Percentiles rank a stretch among this genome's conserved stretches.
phyloP scores from a whole-genome alignment of 441 rosid species.

The Geranium incanum region DNA sequence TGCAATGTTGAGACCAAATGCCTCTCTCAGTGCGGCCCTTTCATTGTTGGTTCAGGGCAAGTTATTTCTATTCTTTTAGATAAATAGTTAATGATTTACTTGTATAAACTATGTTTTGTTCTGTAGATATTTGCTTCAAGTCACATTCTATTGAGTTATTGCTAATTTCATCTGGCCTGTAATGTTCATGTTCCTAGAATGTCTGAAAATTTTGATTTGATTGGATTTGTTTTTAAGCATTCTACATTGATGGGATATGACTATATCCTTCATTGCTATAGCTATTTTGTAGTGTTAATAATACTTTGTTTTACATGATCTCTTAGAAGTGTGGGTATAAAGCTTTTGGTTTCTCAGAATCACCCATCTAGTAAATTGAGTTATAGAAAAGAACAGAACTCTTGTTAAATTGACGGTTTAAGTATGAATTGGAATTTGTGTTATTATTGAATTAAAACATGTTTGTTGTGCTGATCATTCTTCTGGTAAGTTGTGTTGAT shows the following conservation, averaged over 20 bases:
- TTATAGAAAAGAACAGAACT: background rate
- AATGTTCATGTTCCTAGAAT: background rate
- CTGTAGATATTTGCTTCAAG: background rate
- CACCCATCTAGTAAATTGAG: background rate
- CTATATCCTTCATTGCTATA: background rate
- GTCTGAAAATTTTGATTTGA: background rate
- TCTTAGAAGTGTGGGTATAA: background rate
- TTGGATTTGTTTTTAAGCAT: background rate
- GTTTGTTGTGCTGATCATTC: background rate
- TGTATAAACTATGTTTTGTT: background rate
- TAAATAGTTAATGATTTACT: background rate
- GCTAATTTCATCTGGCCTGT: background rate
- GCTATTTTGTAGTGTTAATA: background rate
- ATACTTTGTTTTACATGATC: background rate
- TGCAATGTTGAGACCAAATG: constrained; percentile 49
- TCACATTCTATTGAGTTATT: constrained; percentile 2
- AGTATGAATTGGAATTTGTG: background rate
- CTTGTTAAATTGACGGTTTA: background rate
- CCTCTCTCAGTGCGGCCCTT: constrained; percentile 50
- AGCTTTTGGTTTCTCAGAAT: background rate
- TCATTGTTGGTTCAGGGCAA: constrained; percentile 53
- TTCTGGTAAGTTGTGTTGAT: background rate
- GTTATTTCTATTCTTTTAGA: constrained; percentile 3
- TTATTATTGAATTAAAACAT: background rate
- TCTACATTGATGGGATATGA: background rate